A percentile compares a stretch with the other conserved stretches of the same genome.
phyloP scores from a whole-genome alignment of 2,329 filamentous ascomycete genomes.

The Penicillium paneum region DNA sequence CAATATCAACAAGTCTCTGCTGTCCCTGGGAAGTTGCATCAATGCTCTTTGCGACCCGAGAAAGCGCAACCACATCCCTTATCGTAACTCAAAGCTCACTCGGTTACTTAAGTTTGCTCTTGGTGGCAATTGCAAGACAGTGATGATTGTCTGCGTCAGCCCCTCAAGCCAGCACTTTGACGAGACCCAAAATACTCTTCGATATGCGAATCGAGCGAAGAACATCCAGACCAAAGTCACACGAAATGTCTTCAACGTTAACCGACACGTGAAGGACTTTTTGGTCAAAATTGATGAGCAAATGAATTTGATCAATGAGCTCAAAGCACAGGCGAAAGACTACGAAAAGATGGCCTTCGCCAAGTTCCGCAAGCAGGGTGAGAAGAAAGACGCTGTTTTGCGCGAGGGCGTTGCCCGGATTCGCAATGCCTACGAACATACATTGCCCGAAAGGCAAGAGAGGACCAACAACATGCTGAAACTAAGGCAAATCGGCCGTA shows the following conservation, averaged over 20 bases:
- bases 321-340: constrained; percentile 89
- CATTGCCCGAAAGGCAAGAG: constrained; percentile 71
- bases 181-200: constrained; percentile 95
- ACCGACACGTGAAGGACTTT: constrained; percentile 98
- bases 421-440: constrained; percentile 78
- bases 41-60: constrained; percentile 93
- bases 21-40: constrained; percentile 94
- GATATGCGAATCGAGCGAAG: constrained; percentile 96
- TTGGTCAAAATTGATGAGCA: constrained; percentile 99
- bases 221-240: constrained; percentile 99
- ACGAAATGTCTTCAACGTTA: constrained; percentile 98
- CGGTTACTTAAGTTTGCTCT: constrained; percentile 94
- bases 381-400: constrained; percentile 73
- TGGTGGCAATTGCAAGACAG: constrained; percentile 95
- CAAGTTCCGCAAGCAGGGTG: constrained; percentile 87
- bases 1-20: constrained; percentile 98
- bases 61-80: constrained; percentile 90
- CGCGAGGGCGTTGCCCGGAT: constrained; percentile 78
- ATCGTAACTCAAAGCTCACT: constrained; percentile 96
- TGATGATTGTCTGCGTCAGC: constrained; percentile 99
- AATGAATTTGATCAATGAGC: constrained; percentile 91
- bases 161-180: constrained; percentile 96
- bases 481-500: constrained; percentile 74
- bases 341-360: constrained; percentile 75
- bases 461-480: constrained; percentile 77